Evolutionary conservation across 2,329 filamentous ascomycete genomes (phyloP), one percentile per base, ranked within the genome.

Genomic region (Hortaea sp.): DNA sequence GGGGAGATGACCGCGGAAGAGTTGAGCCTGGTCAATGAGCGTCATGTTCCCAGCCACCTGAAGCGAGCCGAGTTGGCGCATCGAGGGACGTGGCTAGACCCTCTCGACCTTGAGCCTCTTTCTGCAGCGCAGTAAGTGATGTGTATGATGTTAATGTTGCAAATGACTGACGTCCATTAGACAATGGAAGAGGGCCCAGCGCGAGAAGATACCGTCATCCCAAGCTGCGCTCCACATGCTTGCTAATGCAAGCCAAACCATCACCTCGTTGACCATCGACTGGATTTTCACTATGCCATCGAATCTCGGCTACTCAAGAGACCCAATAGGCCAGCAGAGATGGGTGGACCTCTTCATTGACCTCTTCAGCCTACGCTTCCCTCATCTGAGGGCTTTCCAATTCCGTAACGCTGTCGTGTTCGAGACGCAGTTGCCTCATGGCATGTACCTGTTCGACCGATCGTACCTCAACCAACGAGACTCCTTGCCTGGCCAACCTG

Each of bases 331-430:
- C n/a, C 44, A 44, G 9, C 30, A 27, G 5, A 12, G 12, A 5
- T 60, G 55, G 53, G 40, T 49, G 7, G 29, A 34, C 7, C 47
- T 69, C 13, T 63, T 59, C 45, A 44, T 53, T 6, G 45, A 49
- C 5, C 55, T 71, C 6, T 63, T 65, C 46, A 44, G 43, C 5
- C 56, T 69, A 32, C 62, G 64, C 1, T 71, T 73, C 46, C 69
- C 70, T 5, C 58, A 67, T 43, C 53, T 73, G 6, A 57, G 66
- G 29, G 62, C 68, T n/a, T 69, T 73, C 29, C 70, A 73, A 44
- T 50, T 72, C 29, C 63, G 70, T 10, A 73, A 72, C 51, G 66
- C 67, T 13, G 65, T 70, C 1, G 57, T 65, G 7, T 42, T 54
- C 0, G 57, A 65, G 7, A 67, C 65, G 1, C 50, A 45, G n/a